Evolutionary conservation across 73 alveolate genomes (phyloP), one percentile per base, ranked within the genome.

Genomic region (Paramecium caudatum): DNA sequence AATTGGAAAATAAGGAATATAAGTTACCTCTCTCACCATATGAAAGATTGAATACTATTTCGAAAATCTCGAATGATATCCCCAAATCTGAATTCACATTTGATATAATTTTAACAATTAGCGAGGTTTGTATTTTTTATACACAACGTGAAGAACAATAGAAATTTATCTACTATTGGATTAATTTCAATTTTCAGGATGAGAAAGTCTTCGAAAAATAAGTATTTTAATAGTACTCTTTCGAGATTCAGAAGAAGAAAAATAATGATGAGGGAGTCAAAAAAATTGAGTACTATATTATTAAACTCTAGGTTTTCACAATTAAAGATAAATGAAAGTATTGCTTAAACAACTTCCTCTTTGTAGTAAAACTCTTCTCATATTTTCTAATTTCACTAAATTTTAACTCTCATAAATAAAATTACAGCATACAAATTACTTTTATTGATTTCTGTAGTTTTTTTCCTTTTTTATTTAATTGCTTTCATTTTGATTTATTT

Each of bases 241-340:
- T 27, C 30, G 80, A 55, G 30, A 25, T 19, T 3, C 12, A 9
- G 80, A 55, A 21, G 80, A 55, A 4, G 30, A 23, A 10, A 55
- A 55, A 55, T n/a, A n/a, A n/a, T n/a, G n/a, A n/a, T n/a, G n/a
- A n/a, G n/a, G n/a, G n/a, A n/a, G 30, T 55, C 2, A 55, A 55
- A 55, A 55, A 55, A 21, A 55, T 19, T 55, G 7, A 55, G 80
- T 55, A 55, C 23, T 10, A 23, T 55, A 55, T 23, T 55, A 55
- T 27, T 55, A 27, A 17, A 55, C 30, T 27, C 30, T 55, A 55
- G 80, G 30, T 55, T 55, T 55, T 27, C 9, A 27, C n/a, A 55
- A 55, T 19, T 55, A 12, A 55, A 55, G 46, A 55, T 55, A 4
- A 55, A 55, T 55, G 19, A 55, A 55, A 55, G 80, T 6, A 0